Conservation (phyloP, 768 basidiomycete species). For the Lactarius quietus region DNA sequence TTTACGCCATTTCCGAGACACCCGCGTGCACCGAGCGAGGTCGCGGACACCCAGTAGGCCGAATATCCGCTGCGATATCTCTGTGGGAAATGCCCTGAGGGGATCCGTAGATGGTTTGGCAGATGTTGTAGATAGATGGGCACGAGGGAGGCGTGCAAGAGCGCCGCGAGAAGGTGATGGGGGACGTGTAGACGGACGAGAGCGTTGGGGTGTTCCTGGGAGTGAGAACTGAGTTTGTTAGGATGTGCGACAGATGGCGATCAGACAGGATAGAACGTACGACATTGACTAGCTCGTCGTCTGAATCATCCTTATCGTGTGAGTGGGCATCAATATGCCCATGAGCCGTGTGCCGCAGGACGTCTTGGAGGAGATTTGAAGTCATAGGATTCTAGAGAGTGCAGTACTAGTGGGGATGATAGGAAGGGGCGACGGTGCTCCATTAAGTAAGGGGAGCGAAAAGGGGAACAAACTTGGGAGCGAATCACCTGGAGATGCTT, state of each 20-base stretch:
- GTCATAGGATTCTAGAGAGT: constrained; percentile 15
- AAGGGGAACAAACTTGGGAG: neutral
- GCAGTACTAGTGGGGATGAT: neutral
- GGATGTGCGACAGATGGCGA: neutral
- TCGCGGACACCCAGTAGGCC: constrained; percentile 54
- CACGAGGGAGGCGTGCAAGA: constrained; percentile 46
- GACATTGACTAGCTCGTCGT: constrained; percentile 68
- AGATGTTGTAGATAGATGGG: constrained; percentile 42
- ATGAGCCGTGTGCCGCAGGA: constrained; percentile 54
- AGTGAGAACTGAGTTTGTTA: constrained; percentile 50
- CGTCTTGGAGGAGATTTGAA: constrained; percentile 57
- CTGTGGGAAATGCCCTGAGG: constrained; percentile 70
- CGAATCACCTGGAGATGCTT: constrained; percentile 10
- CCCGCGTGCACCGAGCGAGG: constrained; percentile 72
- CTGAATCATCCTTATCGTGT: constrained; percentile 52
- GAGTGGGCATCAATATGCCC: constrained; percentile 33
- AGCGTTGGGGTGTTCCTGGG: constrained; percentile 64
- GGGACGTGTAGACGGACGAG: constrained; percentile 44
- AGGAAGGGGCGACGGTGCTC: neutral
- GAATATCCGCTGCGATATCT: constrained; percentile 78
- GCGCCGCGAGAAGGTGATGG: constrained; percentile 41
- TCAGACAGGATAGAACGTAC: constrained; percentile 40
- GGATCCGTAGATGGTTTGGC: constrained; percentile 46
- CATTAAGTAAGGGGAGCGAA: neutral
- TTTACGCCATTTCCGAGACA: constrained; percentile 82